These are phyloP conservation scores for Lophiostoma macrostomum DNA, from an alignment of 495 filamentous ascomycete species.

Conservation along the genomic window DNA sequence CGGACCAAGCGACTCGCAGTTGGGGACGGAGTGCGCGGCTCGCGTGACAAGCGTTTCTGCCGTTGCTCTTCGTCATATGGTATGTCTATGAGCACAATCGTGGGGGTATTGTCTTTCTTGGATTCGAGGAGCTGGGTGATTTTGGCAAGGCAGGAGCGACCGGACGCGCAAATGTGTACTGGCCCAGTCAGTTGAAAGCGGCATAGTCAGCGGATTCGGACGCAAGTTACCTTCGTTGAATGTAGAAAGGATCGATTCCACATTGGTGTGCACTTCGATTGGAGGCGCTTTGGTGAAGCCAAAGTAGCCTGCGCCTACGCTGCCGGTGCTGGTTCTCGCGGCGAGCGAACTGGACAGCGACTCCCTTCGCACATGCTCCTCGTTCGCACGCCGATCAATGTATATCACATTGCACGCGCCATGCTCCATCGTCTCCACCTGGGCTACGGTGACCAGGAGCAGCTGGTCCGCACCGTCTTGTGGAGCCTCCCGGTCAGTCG, in stretches of 20 bases:
- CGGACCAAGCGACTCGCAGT: slow-evolving; percentile 13
- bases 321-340: slow-evolving; percentile 27
- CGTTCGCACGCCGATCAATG: slow-evolving; percentile 35
- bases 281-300: slow-evolving; percentile 17
- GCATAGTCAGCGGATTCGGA: neutral
- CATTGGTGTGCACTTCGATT: slow-evolving; percentile 31
- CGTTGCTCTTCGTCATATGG: slow-evolving; percentile 41
- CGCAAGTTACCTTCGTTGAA: slow-evolving; percentile 36
- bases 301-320: slow-evolving; percentile 32
- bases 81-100: slow-evolving; percentile 37
- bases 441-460: slow-evolving; percentile 26
- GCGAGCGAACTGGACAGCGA: slow-evolving; percentile 27
- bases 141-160: slow-evolving; percentile 32
- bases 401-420: slow-evolving; percentile 41
- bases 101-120: slow-evolving; percentile 18
- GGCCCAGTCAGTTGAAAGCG: neutral
- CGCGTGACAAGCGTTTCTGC: slow-evolving; percentile 32
- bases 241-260: slow-evolving; percentile 34
- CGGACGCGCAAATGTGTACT: slow-evolving; percentile 36
- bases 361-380: slow-evolving; percentile 35
- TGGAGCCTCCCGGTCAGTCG: slow-evolving; percentile 32
- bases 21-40: slow-evolving; percentile 35
- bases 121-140: slow-evolving; percentile 33
- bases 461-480: slow-evolving; percentile 17
- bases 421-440: slow-evolving; percentile 37